A percentile compares a stretch with the other conserved stretches of the same genome.
Evolutionary conservation across 208 protist genomes (phyloP).

Genomic region (Entamoeba invadens): DNA sequence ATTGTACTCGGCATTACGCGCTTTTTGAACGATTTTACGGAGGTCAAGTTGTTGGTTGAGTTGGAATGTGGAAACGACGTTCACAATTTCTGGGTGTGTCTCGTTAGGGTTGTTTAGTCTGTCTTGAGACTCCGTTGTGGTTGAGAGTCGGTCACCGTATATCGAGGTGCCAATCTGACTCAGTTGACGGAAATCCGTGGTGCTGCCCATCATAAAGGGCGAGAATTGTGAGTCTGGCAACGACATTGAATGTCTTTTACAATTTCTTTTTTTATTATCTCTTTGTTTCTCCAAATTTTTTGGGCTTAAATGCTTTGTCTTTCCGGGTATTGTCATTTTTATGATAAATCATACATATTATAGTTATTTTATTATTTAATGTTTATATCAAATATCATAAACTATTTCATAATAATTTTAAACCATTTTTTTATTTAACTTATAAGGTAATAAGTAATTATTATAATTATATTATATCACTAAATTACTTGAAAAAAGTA

Average conservation of each 20-base stretch:
- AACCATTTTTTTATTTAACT: too few species aligned
- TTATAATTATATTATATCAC: too few species aligned
- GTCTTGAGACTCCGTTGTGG: background rate
- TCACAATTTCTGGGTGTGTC: background rate
- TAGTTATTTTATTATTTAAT: too few species aligned
- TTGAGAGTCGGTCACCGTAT: background rate
- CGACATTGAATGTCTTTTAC: background rate
- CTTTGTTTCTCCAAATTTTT: too few species aligned
- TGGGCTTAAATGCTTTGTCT: too few species aligned
- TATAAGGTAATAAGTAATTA: too few species aligned
- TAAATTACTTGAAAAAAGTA: too few species aligned
- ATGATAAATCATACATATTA: too few species aligned
- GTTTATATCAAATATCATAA: too few species aligned
- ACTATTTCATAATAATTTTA: too few species aligned
- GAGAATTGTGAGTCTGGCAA: background rate
- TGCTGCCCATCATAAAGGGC: background rate
- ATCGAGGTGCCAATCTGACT: background rate
- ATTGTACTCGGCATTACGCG: conserved; percentile 12
- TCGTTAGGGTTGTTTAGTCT: background rate
- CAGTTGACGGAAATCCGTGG: background rate
- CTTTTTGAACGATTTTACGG: background rate
- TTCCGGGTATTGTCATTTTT: too few species aligned
- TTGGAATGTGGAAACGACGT: conserved; percentile 7
- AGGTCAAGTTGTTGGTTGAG: background rate
- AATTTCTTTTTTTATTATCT: background rate